A percentile compares a stretch with the other conserved stretches of the same genome.
Evolutionary conservation across 2,329 filamentous ascomycete genomes (phyloP).

Genomic region (Zymoseptoria ardabiliae): DNA sequence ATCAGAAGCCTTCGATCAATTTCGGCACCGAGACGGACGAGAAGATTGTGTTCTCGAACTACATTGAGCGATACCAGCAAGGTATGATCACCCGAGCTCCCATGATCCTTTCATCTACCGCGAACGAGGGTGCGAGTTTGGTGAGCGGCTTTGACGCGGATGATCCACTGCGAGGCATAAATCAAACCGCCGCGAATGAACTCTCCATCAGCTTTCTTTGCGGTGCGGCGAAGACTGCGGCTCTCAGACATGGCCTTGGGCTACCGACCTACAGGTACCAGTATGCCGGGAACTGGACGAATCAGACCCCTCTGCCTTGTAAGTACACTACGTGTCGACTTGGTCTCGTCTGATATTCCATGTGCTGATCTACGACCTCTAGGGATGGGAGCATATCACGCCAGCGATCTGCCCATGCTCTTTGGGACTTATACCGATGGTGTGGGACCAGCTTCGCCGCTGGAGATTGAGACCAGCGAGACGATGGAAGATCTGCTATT

Average conservation of each 20-base stretch:
- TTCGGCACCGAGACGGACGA: background rate
- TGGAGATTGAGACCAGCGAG: constrained; percentile 27
- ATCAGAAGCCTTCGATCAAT: constrained; percentile 20
- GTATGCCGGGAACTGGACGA: constrained; percentile 24
- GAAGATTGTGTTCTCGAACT: constrained; percentile 6
- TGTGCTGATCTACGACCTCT: background rate
- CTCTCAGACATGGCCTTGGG: constrained; percentile 19
- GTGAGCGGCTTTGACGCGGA: background rate
- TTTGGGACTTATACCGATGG: constrained; percentile 31
- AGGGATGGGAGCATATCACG: constrained; percentile 32
- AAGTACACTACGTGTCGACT: background rate
- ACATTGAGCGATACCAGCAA: constrained; percentile 26
- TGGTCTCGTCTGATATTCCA: background rate
- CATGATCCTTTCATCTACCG: constrained; percentile 29
- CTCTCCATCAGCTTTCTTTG: background rate
- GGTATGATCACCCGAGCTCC: constrained; percentile 26
- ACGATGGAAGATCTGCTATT: constrained; percentile 33
- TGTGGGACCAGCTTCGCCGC: constrained; percentile 21
- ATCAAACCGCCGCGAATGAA: background rate
- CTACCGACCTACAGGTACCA: constrained; percentile 32
- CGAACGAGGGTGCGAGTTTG: constrained; percentile 22
- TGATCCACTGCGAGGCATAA: background rate
- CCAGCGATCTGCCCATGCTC: constrained; percentile 29
- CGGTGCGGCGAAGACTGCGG: background rate
- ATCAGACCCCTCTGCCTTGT: constrained; percentile 13